Percentiles rank a stretch among this genome's conserved stretches.
Conservation (phyloP, 176 grass and related monocot species). For the Elaeis guineensis region DNA sequence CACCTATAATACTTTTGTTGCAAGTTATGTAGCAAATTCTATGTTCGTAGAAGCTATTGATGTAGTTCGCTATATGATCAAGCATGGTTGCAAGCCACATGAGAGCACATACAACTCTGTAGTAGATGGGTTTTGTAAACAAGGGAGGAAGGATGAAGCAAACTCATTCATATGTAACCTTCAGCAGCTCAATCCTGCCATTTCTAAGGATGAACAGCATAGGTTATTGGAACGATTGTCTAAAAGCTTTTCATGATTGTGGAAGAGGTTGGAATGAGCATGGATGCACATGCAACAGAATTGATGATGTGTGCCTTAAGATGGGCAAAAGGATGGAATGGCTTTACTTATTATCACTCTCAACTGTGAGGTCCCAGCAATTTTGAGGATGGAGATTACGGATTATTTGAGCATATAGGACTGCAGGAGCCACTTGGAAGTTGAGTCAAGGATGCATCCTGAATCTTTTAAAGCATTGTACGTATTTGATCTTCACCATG, state of each 20-base stretch:
- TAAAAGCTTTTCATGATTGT: constrained; percentile 3
- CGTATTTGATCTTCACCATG: too few relatives aligned
- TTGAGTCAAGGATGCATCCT: too few relatives aligned
- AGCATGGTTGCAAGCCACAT: constrained; percentile 67
- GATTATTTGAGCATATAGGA: too few relatives aligned
- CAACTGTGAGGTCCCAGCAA: too few relatives aligned
- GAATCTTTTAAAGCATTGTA: too few relatives aligned
- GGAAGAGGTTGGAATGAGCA: too few relatives aligned
- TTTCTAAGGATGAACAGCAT: constrained; percentile 42
- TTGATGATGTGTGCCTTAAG: too few relatives aligned
- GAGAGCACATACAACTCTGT: constrained; percentile 73
- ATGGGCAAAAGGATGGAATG: too few relatives aligned
- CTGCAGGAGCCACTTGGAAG: too few relatives aligned
- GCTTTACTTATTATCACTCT: too few relatives aligned
- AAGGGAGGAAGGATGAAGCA: constrained; percentile 48
- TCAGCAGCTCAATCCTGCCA: constrained; percentile 54
- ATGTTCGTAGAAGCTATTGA: constrained; percentile 86
- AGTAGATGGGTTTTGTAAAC: constrained; percentile 50
- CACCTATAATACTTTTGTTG: constrained; percentile 89
- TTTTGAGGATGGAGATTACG: too few relatives aligned
- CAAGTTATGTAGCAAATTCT: constrained; percentile 61
- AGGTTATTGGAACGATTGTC: constrained; percentile 32
- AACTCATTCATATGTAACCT: constrained; percentile 46
- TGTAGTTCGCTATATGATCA: constrained; percentile 58
- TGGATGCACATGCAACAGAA: too few relatives aligned